Evolutionary conservation across 768 basidiomycete genomes (phyloP), one percentile per base, ranked within the genome.

Genomic region (Termitomyces heimii): DNA sequence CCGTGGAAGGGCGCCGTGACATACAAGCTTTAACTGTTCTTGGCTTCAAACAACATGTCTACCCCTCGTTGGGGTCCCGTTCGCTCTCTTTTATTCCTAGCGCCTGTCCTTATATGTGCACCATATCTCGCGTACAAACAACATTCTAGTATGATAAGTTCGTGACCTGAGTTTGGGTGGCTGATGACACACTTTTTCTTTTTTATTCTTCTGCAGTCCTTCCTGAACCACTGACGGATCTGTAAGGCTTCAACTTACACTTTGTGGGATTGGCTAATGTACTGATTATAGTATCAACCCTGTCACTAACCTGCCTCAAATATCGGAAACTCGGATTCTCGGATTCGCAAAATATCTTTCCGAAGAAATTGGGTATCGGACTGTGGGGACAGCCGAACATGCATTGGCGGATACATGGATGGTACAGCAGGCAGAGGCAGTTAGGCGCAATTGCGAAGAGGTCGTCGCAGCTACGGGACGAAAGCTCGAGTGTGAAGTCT

Each of bases 301-400:
- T 5, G 56, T 64, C 12, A 89, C 85, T 0, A 71, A 75, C 34
- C 70, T 83, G 3, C 86, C 89, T 4, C 86, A 88, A 64, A 81
- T 90, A 26, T 89, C 89, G 0, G 89, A 92, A 68, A 66, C 79
- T 0, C 81, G 79, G 14, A 87, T 92, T 52, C 79, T 91, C 3
- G 76, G 74, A 6, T 73, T 84, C 46, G 81, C 85, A 3, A 82
- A 80, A 61, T 70, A 85, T 57, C 80, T 93, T 7, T 92, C 93
- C 0, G 93, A 94, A 66, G 85, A 82, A 5, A 92, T 94, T 46
- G 95, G 94, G 1, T 98, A 85, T 71, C 79, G 96, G 48, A 97
- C 91, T 0, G 91, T 96, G 10, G 96, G 96, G 1, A 94, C 94
- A 0, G 77, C 78, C 32, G 94, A 98, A 68, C 93, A 96, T 72